Evolutionary conservation across 2,329 filamentous ascomycete genomes (phyloP), one percentile per base, ranked within the genome.

Genomic region (Sporothrix inflata): DNA sequence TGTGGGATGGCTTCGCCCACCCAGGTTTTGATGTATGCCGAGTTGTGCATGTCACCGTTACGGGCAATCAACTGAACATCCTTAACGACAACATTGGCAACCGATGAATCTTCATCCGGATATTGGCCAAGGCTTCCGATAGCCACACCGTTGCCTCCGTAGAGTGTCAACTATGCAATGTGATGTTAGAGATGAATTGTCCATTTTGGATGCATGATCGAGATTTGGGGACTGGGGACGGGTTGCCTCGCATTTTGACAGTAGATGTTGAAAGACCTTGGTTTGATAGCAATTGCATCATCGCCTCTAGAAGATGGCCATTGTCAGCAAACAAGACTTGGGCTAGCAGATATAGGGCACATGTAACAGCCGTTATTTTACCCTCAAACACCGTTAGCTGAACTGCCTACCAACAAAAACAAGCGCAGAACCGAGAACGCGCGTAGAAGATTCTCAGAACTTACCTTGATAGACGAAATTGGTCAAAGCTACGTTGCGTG

Each of bases 21-120:
- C 84, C 85, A 89, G 0, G 86, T 88, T 76, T 88, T 89, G 77
- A 89, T 86, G 74, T 88, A 87, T 0, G 84, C 85, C 16, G 79
- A 78, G 73, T 84, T 83, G 70, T 84, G 79, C 80, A 85, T 84
- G 73, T 85, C 82, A 19, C 83, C 78, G 70, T 85, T 85, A 75
- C 83, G 79, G 16, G 79, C 82, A 34, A 83, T 76, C 70, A 86
- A 81, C 40, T 80, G 81, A 42, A 84, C 85, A 42, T 86, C 79
- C 71, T 83, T 82, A 12, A 88, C 78, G 0, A 80, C 73, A 2
- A 88, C 81, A 71, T 88, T 86, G 45, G 80, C 80, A 0, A 88
- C 86, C 12, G 81, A 84, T 1, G 82, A 82, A 75, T 88, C 86
- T 75, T 88, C 86, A 75, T 87, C 85, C 1, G 85, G 80, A 73